Base-by-base conservation (phyloP, 495 filamentous ascomycete species). In the Cairneyella variabilis region DNA sequence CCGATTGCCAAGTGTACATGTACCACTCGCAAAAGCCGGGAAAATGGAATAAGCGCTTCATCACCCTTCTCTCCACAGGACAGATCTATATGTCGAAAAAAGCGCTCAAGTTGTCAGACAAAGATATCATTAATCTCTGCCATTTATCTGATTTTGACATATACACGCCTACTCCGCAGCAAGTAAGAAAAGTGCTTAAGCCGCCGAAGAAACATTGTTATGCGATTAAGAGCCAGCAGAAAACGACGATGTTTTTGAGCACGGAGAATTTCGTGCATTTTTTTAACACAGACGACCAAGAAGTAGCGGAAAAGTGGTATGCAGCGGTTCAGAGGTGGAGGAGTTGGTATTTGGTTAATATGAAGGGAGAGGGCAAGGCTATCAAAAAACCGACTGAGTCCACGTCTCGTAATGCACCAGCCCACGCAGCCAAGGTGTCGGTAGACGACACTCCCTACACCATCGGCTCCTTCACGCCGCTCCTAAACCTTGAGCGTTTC, bases 101-200 rank as follows among this genome's bases (percentile, higher is more conserved):
- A 57, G 75, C 79, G 37, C 51, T 65, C 1, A 76, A 69, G 37
- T 53, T 67, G 8, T 64, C 68, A 8, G 78, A 83, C 36, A 85
- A 84, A 62, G 86, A 95, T 44, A 64, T 70, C 9, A 66, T 74
- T 0, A 86, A 80, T 54, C 72, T 93, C 26, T 97, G 95, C 64
- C 89, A 95, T 66, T 67, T 98, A 12, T 89, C 91, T 9, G 93
- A 97, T 66, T 98, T 92, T 60, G 93, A 98, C 59, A 87, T 96
- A 36, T 96, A 96, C 67, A 79, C 75, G 7, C 85, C 89, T 9
- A 85, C 79, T 3, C 74, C 82, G 34, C 76, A 79, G 12, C 80
- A 86, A 30, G 69, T 81, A 48, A 67, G 71, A 27, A 79, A 80
- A 34, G 78, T 83, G 51, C 69, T 91, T 51, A 87, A 80, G 57